phyloP scores from a whole-genome alignment of 2,329 filamentous ascomycete genomes.

The Plectosphaerella plurivora region DNA sequence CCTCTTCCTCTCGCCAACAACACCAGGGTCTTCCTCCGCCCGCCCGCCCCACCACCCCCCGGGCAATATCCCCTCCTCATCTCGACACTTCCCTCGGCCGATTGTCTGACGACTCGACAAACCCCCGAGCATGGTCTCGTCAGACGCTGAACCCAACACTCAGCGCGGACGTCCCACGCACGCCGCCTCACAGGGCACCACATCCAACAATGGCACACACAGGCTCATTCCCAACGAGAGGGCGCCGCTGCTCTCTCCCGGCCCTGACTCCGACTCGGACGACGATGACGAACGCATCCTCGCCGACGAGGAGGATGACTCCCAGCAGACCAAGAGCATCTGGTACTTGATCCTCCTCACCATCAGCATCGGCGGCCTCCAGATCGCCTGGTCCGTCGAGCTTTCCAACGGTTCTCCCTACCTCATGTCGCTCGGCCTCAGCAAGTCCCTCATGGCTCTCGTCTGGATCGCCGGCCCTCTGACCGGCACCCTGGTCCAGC shows the following conservation, averaged over 20 bases:
- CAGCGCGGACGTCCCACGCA: slow-evolving; percentile 5
- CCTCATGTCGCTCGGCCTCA: slow-evolving; percentile 73
- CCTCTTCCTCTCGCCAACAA: no score
- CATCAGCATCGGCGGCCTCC: slow-evolving; percentile 79
- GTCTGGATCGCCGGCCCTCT: slow-evolving; percentile 83
- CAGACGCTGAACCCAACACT: slow-evolving; percentile 4
- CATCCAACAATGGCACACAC: background rate
- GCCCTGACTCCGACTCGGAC: slow-evolving; percentile 1
- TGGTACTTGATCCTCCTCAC: slow-evolving; percentile 87
- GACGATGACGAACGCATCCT: slow-evolving; percentile 5
- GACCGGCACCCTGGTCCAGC: slow-evolving; percentile 74
- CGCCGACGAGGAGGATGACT: slow-evolving; percentile 8
- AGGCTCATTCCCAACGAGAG: slow-evolving; percentile 4
- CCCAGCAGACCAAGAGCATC: slow-evolving; percentile 68
- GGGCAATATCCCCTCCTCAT: no score
- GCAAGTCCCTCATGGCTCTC: slow-evolving; percentile 76
- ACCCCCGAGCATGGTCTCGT: slow-evolving; percentile 7
- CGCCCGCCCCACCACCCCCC: no score
- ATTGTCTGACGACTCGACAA: background rate
- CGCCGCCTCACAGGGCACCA: slow-evolving; percentile 7
- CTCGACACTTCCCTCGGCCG: background rate
- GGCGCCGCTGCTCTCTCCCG: slow-evolving; percentile 8
- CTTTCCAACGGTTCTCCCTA: slow-evolving; percentile 89
- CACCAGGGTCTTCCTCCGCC: no score
- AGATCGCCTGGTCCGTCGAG: slow-evolving; percentile 95